Base-by-base conservation (phyloP, 2,329 filamentous ascomycete species). In the Hawksworthiomyces lignivorus region DNA sequence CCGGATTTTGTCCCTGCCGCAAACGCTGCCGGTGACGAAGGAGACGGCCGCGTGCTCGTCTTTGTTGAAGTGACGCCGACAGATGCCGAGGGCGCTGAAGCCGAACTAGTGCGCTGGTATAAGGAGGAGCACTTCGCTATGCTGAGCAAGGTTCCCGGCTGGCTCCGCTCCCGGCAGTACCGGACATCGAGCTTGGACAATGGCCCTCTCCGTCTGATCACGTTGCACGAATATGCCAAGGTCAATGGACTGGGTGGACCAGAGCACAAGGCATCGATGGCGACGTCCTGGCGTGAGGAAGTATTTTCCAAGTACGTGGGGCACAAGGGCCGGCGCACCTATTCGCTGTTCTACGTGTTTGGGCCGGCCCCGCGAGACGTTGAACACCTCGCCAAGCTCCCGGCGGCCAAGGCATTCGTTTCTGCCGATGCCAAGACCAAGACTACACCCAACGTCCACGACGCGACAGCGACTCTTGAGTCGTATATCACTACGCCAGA, bases 341-440 rank as follows among this genome's bases (percentile, higher is more conserved):
- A 86, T 61, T 68, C 75, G 26, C 75, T 89, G 48, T 85, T 86
- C 59, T 89, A 92, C 60, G 80, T 82, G 10, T 94, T 94, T 54
- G 84, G 86, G 0, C 74, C 83, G 0, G 84, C 76, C 0, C 79
- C 84, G 0, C 73, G 84, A 19, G 82, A 90, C 50, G 67, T 90
- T 4, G 53, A 68, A 1, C 70, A 74, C 6, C 62, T 87, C 2
- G 66, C 73, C 1, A 60, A 60, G 2, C 62, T 75, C 4, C 65
- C 71, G 4, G 62, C 68, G 1, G 55, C 62, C 1, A 53, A 57
- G 1, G 65, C 67, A 0, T 84, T 80, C 54, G 63, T 63, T 1
- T 75, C 73, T 0, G 62, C 71, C 2, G 76, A 84, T 49, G 64
- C 63, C 4, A 62, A 63, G 44, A 82, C 75, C 9, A 65, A 63